phyloP scores from a whole-genome alignment of 768 basidiomycete species.

The Russula compacta region DNA sequence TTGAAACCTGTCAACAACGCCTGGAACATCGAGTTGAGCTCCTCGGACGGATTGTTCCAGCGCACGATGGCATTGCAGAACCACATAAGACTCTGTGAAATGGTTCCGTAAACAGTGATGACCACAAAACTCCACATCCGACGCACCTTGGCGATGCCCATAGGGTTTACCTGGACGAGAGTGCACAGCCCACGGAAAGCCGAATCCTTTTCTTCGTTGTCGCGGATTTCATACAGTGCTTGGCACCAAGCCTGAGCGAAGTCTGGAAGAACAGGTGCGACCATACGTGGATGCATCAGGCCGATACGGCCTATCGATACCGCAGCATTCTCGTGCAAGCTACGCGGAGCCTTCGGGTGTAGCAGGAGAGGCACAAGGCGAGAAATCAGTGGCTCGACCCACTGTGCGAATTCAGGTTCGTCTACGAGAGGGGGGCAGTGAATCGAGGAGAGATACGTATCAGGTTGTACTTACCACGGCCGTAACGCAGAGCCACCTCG shows the following conservation, averaged over 20 bases:
- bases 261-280: conserved; percentile 81
- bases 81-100: conserved; percentile 75
- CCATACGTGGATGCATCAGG: conserved; percentile 79
- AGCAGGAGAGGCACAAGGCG: conserved; percentile 89
- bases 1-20: conserved; percentile 85
- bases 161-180: conserved; percentile 89
- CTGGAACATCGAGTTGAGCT: conserved; percentile 92
- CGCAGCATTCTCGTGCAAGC: conserved; percentile 94
- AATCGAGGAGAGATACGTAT: neutral
- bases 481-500: conserved; percentile 90
- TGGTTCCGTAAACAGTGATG: conserved; percentile 25
- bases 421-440: conserved; percentile 31
- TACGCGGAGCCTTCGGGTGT: conserved; percentile 87
- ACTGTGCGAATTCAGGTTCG: conserved; percentile 84
- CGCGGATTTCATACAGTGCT: conserved; percentile 94
- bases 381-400: conserved; percentile 79
- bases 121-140: neutral
- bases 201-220: conserved; percentile 99
- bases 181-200: conserved; percentile 97
- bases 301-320: conserved; percentile 97
- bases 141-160: conserved; percentile 83
- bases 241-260: conserved; percentile 98
- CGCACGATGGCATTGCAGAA: conserved; percentile 97
- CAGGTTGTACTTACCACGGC: conserved; percentile 46
- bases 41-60: conserved; percentile 87